Evolutionary conservation across 176 grass and related monocot species (phyloP).

Genomic region (Poa pratensis): DNA sequence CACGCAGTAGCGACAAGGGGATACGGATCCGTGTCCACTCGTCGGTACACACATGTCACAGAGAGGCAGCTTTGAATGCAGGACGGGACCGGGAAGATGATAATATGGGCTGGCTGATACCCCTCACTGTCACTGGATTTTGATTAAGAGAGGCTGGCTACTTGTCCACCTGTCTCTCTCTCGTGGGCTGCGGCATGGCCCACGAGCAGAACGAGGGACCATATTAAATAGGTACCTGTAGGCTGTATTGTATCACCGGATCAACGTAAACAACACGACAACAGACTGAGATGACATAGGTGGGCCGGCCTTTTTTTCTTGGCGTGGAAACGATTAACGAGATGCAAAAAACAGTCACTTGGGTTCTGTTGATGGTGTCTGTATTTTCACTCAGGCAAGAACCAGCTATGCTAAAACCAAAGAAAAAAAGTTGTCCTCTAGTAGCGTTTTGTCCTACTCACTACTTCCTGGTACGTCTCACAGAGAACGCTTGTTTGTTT

Average conservation of each 20-base stretch:
- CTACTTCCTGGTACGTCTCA: neutral
- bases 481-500: neutral
- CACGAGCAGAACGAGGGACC: neutral
- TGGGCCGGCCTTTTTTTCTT: neutral
- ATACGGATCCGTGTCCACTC: constrained; percentile 13
- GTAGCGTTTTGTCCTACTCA: neutral
- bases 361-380: neutral
- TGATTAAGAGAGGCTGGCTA: neutral
- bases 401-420: neutral
- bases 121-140: neutral
- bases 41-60: neutral
- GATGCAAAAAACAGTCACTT: neutral
- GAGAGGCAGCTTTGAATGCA: neutral
- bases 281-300: neutral
- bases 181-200: neutral
- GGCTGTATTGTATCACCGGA: neutral
- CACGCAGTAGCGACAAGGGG: neutral
- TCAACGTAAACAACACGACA: constrained; percentile 8
- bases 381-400: neutral
- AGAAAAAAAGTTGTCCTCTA: neutral
- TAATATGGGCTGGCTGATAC: neutral
- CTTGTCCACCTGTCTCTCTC: too few relatives aligned
- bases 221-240: neutral
- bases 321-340: neutral
- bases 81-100: neutral